Evolutionary conservation across 2,329 filamentous ascomycete genomes (phyloP).

Genomic region (Volutella citrinella): DNA sequence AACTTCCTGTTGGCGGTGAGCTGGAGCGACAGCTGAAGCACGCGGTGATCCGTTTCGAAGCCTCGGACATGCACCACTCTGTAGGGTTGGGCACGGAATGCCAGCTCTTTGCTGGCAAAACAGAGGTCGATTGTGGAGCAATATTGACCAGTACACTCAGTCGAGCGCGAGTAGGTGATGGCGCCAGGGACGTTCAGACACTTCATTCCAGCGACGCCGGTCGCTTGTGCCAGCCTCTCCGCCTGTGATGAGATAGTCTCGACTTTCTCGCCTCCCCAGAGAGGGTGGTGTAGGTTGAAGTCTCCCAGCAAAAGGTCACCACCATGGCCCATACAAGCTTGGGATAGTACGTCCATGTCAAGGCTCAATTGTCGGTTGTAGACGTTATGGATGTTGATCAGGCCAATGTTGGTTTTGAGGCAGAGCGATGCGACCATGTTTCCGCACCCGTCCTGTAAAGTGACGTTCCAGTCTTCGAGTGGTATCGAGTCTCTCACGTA

Average conservation of each 20-base stretch:
- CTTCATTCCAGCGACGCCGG: neutral
- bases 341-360: neutral
- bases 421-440: slow-evolving; percentile 3
- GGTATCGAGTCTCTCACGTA: slow-evolving; percentile 1
- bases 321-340: neutral
- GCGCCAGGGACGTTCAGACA: neutral
- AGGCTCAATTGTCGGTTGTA: slow-evolving; percentile 3
- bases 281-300: slow-evolving; percentile 5
- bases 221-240: neutral
- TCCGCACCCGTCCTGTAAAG: slow-evolving; percentile 1
- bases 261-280: slow-evolving; percentile 1
- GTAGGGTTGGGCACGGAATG: neutral
- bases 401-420: neutral
- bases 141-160: neutral
- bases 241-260: neutral
- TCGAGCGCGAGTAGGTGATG: neutral
- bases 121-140: slow-evolving; percentile 5
- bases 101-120: neutral
- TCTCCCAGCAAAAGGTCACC: slow-evolving; percentile 6
- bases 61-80: neutral
- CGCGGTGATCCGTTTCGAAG: slow-evolving; percentile 2
- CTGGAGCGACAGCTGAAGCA: no score
- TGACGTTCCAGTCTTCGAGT: neutral
- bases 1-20: no score
- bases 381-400: slow-evolving; percentile 2